Evolutionary conservation across 1,284 basidiomycete species (phyloP).

Genomic region (Ceratobasidium sp.): DNA sequence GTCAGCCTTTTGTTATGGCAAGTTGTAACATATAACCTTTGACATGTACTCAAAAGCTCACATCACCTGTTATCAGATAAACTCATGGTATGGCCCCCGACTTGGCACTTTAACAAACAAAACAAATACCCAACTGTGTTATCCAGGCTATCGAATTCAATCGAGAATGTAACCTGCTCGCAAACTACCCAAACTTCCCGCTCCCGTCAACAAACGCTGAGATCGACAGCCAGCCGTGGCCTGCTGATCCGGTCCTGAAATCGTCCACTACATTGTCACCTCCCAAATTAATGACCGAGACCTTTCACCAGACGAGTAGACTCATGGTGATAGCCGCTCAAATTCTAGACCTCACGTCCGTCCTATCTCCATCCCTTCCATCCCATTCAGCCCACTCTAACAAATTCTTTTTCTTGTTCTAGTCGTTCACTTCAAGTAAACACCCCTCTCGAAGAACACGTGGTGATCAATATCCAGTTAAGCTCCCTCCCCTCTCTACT

Average conservation of each 20-base stretch:
- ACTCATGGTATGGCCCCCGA: conserved; percentile 20
- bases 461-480: conserved; percentile 26
- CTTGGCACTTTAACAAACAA: too few relatives aligned
- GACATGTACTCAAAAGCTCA: too few relatives aligned
- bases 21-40: background rate
- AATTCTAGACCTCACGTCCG: conserved; percentile 73
- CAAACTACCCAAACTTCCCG: conserved; percentile 51
- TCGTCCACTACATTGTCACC: too few relatives aligned
- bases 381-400: too few relatives aligned
- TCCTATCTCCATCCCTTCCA: conserved; percentile 26
- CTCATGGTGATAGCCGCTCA: conserved; percentile 68
- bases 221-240: conserved; percentile 26
- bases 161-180: conserved; percentile 68
- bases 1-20: conserved; percentile 67
- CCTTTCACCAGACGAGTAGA: conserved; percentile 69
- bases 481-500: too few relatives aligned
- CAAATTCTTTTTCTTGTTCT: too few relatives aligned
- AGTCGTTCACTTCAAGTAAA: too few relatives aligned
- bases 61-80: background rate
- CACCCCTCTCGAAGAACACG: background rate
- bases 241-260: too few relatives aligned
- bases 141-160: conserved; percentile 54
- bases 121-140: background rate
- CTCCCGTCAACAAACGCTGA: conserved; percentile 13
- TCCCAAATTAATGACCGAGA: conserved; percentile 61